phyloP scores from a whole-genome alignment of 768 basidiomycete species.

The Russula olivacea region DNA sequence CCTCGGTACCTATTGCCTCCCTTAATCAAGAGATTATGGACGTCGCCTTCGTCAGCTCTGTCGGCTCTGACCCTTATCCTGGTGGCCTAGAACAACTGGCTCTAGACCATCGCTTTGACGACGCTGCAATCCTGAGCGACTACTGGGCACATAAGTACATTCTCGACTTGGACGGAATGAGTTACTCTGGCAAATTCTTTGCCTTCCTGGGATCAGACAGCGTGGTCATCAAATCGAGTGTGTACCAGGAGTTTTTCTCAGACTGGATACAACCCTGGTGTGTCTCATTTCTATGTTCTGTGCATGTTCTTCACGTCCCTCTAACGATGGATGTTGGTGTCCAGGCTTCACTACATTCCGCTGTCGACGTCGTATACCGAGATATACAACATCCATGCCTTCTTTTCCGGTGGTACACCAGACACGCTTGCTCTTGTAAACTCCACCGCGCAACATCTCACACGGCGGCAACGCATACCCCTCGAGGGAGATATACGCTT shows the following conservation, averaged over 20 bases:
- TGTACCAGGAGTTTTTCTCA: constrained; percentile 86
- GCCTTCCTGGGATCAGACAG: constrained; percentile 82
- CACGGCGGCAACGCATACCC: constrained; percentile 34
- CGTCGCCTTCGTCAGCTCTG: constrained; percentile 74
- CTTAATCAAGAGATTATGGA: constrained; percentile 85
- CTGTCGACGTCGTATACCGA: constrained; percentile 81
- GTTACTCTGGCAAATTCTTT: constrained; percentile 88
- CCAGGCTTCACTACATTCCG: constrained; percentile 92
- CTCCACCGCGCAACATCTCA: constrained; percentile 36
- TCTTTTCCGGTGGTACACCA: constrained; percentile 79
- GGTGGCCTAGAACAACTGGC: constrained; percentile 65
- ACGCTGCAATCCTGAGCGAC: constrained; percentile 72
- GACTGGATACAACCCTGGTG: constrained; percentile 93
- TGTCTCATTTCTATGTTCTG: constrained; percentile 24
- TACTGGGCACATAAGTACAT: constrained; percentile 93
- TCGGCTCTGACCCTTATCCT: constrained; percentile 66
- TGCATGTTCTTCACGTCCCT: not conserved
- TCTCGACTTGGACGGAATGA: constrained; percentile 91
- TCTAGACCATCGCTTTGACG: constrained; percentile 59
- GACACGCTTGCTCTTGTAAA: constrained; percentile 52
- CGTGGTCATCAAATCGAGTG: constrained; percentile 82
- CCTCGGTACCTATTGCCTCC: constrained; percentile 48
- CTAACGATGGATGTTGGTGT: not conserved
- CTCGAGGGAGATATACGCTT: constrained; percentile 66
- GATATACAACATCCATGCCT: constrained; percentile 90